phyloP scores from a whole-genome alignment of 2,329 filamentous ascomycete genomes.

The Xylariomycetidae sp. region DNA sequence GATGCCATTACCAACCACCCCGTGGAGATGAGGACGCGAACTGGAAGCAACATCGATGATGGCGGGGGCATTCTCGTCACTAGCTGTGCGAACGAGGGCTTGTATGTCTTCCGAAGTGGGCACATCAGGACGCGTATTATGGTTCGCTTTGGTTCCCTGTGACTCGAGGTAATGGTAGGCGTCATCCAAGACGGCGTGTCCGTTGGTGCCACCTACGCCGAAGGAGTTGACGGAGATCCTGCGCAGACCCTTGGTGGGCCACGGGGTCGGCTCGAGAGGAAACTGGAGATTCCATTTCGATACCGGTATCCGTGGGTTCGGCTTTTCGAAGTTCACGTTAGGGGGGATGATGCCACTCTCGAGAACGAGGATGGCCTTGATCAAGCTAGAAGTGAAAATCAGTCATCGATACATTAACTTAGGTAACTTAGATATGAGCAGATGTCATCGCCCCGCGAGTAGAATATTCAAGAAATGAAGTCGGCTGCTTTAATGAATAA shows the following conservation, averaged over 20 bases:
- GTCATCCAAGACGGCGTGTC: constrained; percentile 12
- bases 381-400: no score
- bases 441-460: no score
- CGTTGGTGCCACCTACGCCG: constrained; percentile 26
- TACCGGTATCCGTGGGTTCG: constrained; percentile 22
- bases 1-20: no score
- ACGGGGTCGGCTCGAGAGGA: neutral
- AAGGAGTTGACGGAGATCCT: constrained; percentile 19
- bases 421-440: no score
- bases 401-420: no score
- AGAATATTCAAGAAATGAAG: no score
- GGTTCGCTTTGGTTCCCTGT: neutral
- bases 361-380: constrained; percentile 26
- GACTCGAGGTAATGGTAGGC: neutral
- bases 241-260: neutral
- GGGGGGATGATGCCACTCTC: constrained; percentile 29
- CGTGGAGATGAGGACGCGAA: no score
- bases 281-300: constrained; percentile 16
- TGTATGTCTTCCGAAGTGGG: no score
- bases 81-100: no score
- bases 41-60: no score
- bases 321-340: constrained; percentile 23
- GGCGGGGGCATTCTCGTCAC: no score
- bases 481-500: no score
- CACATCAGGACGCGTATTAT: neutral